Conservation (phyloP, 495 filamentous ascomycete species). For the Thermochaetoides thermophila region DNA sequence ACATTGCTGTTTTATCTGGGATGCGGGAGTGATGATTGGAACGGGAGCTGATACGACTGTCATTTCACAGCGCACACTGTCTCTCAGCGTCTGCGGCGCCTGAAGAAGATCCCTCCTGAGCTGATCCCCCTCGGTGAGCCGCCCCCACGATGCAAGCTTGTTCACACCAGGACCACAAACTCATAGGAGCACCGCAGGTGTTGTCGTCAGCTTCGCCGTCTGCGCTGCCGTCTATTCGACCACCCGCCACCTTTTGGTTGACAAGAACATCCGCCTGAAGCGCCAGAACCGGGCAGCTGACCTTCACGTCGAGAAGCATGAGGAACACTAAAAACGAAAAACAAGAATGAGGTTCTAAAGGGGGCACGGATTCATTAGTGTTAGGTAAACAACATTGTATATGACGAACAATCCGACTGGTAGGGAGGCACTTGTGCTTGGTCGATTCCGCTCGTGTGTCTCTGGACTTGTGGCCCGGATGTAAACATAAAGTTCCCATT, state of each 20-base stretch:
- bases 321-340: conserved; percentile 18
- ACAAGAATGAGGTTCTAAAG: conserved; percentile 7
- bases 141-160: conserved; percentile 1
- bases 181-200: conserved; percentile 36
- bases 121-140: conserved; percentile 83
- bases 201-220: conserved; percentile 59
- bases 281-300: conserved; percentile 37
- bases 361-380: conserved; percentile 1
- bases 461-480: conserved; percentile 2
- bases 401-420: conserved; percentile 6
- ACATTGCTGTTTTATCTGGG: too few species aligned
- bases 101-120: conserved; percentile 84
- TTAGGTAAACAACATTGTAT: conserved; percentile 10
- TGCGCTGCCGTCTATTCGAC: conserved; percentile 66
- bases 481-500: conserved; percentile 7
- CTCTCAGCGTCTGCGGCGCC: conserved; percentile 74
- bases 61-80: conserved; percentile 70
- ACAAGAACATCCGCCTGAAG: conserved; percentile 80
- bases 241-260: conserved; percentile 62
- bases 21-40: conserved; percentile 1
- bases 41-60: conserved; percentile 12
- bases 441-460: conserved; percentile 1
- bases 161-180: not conserved
- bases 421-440: conserved; percentile 4
- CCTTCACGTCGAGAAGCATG: conserved; percentile 8